Evolutionary conservation across 75 land plant species (phyloP).

Genomic region (Pinus taeda): DNA sequence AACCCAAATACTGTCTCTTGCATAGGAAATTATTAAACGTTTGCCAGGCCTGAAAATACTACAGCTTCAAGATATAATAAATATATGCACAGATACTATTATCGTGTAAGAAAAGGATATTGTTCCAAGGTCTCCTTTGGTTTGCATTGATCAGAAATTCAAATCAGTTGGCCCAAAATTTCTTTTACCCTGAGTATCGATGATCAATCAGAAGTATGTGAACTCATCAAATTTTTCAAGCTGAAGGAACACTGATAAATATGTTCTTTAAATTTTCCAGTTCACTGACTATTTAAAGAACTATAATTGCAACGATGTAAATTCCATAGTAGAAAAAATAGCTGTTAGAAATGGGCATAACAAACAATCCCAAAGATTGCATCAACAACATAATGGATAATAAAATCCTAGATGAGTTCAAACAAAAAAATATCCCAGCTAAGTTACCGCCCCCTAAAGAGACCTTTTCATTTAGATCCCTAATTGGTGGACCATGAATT

Average conservation of each 20-base stretch:
- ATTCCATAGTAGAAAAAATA: not conserved
- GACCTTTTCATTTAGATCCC: slow-evolving; percentile 93
- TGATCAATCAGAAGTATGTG: not conserved
- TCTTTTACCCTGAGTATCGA: not conserved
- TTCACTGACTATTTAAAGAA: no score
- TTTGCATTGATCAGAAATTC: not conserved
- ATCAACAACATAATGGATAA: not conserved
- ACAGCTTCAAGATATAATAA: not conserved
- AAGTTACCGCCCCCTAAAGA: not conserved
- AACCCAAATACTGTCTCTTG: not conserved
- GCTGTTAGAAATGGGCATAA: not conserved
- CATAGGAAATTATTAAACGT: not conserved
- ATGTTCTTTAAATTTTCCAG: not conserved
- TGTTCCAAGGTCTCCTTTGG: not conserved
- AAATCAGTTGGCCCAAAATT: not conserved
- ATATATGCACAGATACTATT: not conserved
- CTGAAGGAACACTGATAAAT: not conserved
- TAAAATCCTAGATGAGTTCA: not conserved
- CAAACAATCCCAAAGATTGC: not conserved
- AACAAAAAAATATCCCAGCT: not conserved
- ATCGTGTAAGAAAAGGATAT: not conserved
- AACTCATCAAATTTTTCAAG: not conserved
- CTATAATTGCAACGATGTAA: no score
- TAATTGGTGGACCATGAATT: slow-evolving; percentile 89
- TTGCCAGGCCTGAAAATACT: not conserved